These are phyloP conservation scores for Raffaelea albimanens DNA, from an alignment of 2,329 filamentous ascomycete species.

Conservation along the genomic window DNA sequence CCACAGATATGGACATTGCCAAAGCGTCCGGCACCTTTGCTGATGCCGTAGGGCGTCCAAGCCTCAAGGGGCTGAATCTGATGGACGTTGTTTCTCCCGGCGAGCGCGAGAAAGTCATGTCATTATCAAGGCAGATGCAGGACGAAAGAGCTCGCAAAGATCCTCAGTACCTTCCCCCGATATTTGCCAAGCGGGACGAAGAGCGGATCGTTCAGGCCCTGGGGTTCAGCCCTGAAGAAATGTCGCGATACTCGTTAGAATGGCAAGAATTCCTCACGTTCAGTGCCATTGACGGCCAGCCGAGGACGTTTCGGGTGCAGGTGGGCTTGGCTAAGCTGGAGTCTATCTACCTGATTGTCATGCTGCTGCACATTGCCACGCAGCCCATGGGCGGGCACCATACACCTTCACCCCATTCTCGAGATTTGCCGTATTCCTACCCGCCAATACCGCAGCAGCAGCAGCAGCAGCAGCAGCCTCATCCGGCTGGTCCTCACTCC, in stretches of 20 bases:
- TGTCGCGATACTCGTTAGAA: conserved; percentile 41
- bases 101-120: conserved; percentile 43
- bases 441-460: too few relatives aligned
- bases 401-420: conserved; percentile 33
- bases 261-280: conserved; percentile 48
- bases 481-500: conserved; percentile 2
- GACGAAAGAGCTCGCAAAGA: conserved; percentile 49
- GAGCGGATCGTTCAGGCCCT: conserved; percentile 45
- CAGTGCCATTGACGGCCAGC: conserved; percentile 39
- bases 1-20: conserved; percentile 46
- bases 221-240: conserved; percentile 42
- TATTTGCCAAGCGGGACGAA: conserved; percentile 45
- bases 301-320: conserved; percentile 38
- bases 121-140: conserved; percentile 42
- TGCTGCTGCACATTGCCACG: conserved; percentile 30
- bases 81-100: conserved; percentile 40
- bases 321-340: conserved; percentile 50
- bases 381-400: conserved; percentile 31
- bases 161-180: conserved; percentile 55
- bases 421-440: conserved; percentile 33
- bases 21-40: conserved; percentile 47
- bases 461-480: conserved; percentile 26
- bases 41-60: conserved; percentile 42
- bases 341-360: conserved; percentile 53
- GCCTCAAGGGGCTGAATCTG: conserved; percentile 39